These are phyloP conservation scores for Zygosaccharomyces gambellarensis DNA, from an alignment of 805 yeast species.

Conservation along the genomic window DNA sequence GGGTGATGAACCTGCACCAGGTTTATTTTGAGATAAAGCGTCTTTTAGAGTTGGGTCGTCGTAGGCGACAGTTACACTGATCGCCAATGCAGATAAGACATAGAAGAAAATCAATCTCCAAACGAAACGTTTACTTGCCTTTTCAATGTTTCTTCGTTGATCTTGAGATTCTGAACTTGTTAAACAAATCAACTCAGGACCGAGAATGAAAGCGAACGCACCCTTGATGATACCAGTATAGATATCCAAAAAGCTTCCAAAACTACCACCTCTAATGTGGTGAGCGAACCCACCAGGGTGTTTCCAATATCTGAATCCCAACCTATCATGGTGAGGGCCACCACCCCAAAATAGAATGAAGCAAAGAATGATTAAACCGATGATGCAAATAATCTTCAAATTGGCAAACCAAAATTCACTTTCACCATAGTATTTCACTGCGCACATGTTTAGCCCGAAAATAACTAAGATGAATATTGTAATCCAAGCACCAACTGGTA, in stretches of 20 bases:
- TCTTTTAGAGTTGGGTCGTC: slow-evolving; percentile 45
- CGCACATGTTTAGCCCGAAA: slow-evolving; percentile 44
- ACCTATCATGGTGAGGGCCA: slow-evolving; percentile 44
- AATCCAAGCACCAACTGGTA: slow-evolving; percentile 59
- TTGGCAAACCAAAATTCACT: slow-evolving; percentile 39
- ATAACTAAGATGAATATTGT: slow-evolving; percentile 48
- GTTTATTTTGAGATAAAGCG: slow-evolving; percentile 45
- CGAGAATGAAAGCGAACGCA: slow-evolving; percentile 58
- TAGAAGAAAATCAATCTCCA: slow-evolving; percentile 60
- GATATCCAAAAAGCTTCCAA: slow-evolving; percentile 61
- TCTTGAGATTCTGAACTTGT: slow-evolving; percentile 55
- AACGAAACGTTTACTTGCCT: slow-evolving; percentile 56
- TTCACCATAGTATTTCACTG: slow-evolving; percentile 47
- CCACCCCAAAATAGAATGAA: slow-evolving; percentile 49
- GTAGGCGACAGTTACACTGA: slow-evolving; percentile 57
- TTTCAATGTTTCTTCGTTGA: slow-evolving; percentile 57
- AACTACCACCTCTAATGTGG: slow-evolving; percentile 46
- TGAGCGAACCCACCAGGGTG: slow-evolving; percentile 53
- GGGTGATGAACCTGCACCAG: slow-evolving; percentile 63
- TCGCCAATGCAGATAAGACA: slow-evolving; percentile 49
- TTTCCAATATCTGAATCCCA: slow-evolving; percentile 67
- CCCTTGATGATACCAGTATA: slow-evolving; percentile 61
- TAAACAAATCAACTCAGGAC: slow-evolving; percentile 58
- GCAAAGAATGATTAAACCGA: slow-evolving; percentile 43
- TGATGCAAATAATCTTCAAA: slow-evolving; percentile 42